Conservation (phyloP, 139 green algal species). For the Picochlorum sp. region DNA sequence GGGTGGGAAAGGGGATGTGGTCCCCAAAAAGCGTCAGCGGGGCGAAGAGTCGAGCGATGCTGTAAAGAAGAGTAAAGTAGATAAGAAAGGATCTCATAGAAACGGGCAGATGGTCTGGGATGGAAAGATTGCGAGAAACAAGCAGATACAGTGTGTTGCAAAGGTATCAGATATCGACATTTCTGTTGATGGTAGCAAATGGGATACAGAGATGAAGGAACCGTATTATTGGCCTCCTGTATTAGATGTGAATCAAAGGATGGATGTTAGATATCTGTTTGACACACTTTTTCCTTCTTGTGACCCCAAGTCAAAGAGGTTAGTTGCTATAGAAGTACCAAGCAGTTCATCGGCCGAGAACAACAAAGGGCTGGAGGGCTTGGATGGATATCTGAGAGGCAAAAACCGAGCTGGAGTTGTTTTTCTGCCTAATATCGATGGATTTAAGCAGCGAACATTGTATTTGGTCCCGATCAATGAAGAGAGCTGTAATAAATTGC, state of each 20-base stretch:
- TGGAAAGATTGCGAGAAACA: not conserved
- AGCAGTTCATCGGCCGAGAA: too few relatives aligned
- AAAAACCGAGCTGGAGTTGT: constrained; percentile 22
- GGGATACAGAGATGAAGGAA: too few relatives aligned
- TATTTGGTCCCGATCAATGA: constrained; percentile 13
- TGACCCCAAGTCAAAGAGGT: not conserved
- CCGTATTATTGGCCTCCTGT: constrained; percentile 12
- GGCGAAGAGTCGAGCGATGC: too few relatives aligned
- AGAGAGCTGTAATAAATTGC: constrained; percentile 3
- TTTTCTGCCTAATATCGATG: not conserved
- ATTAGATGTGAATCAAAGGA: constrained; percentile 13
- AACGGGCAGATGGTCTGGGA: not conserved
- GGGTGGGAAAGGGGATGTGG: not conserved
- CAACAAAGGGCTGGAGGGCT: constrained; percentile 1
- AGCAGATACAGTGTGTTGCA: not conserved
- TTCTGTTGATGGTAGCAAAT: too few relatives aligned
- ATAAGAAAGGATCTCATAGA: not conserved
- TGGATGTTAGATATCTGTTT: constrained; percentile 10
- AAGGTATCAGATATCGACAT: not conserved
- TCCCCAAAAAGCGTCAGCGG: too few relatives aligned
- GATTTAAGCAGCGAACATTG: constrained; percentile 3
- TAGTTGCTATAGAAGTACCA: constrained; percentile 1
- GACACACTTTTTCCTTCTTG: constrained; percentile 1
- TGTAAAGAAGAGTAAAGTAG: too few relatives aligned
- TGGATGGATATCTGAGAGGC: constrained; percentile 11